phyloP scores from a whole-genome alignment of 108 stramenopile genomes.

The Stephanodiscus minutulus region DNA sequence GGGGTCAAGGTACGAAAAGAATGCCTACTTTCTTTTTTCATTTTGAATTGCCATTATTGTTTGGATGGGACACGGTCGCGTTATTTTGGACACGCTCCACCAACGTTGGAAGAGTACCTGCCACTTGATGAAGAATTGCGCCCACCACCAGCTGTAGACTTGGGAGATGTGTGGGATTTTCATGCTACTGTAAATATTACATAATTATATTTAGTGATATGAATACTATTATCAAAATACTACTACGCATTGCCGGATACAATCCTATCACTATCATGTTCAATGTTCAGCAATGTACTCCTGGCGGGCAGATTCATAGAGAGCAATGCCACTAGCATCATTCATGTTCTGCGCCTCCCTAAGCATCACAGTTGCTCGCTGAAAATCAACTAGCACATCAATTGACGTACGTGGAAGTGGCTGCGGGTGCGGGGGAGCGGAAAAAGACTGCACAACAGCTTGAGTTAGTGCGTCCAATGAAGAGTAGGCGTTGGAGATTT shows the following conservation, averaged over 20 bases:
- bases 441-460: background rate
- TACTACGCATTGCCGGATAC: no score
- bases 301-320: no score
- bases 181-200: no score
- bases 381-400: background rate
- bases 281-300: no score
- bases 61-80: background rate
- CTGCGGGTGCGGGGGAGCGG: background rate
- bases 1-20: background rate
- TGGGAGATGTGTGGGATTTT: conserved; percentile 1
- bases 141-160: background rate
- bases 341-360: no score
- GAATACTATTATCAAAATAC: no score
- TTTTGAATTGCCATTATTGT: conserved; percentile 7
- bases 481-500: background rate
- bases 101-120: background rate
- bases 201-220: no score
- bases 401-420: background rate
- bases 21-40: no score
- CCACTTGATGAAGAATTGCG: background rate
- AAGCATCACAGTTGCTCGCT: background rate
- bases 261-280: no score
- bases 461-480: background rate
- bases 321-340: no score
- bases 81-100: background rate